Base-by-base conservation (phyloP, 306 rosid genomes). In the Inga laurina region DNA sequence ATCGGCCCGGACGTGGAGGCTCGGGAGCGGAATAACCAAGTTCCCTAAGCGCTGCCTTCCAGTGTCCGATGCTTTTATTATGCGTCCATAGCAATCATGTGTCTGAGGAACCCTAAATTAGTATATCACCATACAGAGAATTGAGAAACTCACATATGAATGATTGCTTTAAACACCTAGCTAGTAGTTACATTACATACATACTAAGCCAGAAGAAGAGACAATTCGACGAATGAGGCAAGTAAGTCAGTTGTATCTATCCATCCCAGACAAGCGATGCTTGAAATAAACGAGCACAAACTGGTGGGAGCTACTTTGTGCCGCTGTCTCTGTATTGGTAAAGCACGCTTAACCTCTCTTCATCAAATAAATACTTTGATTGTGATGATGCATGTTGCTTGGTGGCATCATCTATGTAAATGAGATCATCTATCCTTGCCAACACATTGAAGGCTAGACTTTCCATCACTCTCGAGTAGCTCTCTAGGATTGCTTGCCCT, bases 351-450 rank as follows among this genome's bases (percentile, higher is more conserved):
- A 83, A 81, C 69, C 87, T 83, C 69, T 62, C 16, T 59, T 59
- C 32, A 61, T 61, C 35, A 24, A 22, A 9, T 22, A 61, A 22
- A 62, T 27, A 62, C 4, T 62, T 62, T 27, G 69, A 27, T 62
- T 62, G 37, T 2, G 37, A 15, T 64, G 89, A 82, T n/a, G 82
- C 87, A 9, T 75, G 87, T 65, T 78, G 69, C 69, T 90, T 34
- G 89, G 88, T 79, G 48, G 82, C 88, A 62, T 86, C 90, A 1
- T 88, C 90, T 10, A 86, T 83, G 51, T 82, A 84, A 48, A 90
- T 73, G 4, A 86, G 87, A 86, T 90, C 90, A 76, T 90, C 93
- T 41, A 88, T 88, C 87, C 90, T 82, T 43, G 89, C 88, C 77
- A 88, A 71, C 68, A 86, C 81, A 79, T 88, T 83, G 86, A 82